These are phyloP conservation scores for Candida fluviatilis DNA, from an alignment of 805 yeast species.

Conservation along the genomic window DNA sequence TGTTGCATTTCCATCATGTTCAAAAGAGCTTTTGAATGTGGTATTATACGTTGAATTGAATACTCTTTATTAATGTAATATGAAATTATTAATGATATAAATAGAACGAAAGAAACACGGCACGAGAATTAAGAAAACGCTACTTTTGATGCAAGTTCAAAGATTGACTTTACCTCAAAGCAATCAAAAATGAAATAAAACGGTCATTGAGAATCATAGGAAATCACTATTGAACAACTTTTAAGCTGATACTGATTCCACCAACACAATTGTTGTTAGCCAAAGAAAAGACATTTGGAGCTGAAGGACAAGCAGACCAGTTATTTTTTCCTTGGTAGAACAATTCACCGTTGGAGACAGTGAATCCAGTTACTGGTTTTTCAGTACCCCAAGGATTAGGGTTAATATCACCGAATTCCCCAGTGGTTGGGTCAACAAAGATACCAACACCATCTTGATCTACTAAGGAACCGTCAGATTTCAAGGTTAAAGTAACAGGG, in stretches of 20 bases:
- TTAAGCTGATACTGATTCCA: constrained; percentile 25
- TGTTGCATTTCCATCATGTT: too few relatives aligned
- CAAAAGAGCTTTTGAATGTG: too few relatives aligned
- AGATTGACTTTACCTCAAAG: neutral
- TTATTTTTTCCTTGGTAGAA: constrained; percentile 26
- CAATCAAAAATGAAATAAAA: neutral
- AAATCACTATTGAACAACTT: constrained; percentile 14
- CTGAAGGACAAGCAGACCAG: constrained; percentile 38
- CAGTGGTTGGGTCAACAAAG: constrained; percentile 23
- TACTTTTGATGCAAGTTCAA: too few relatives aligned
- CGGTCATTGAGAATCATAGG: too few relatives aligned
- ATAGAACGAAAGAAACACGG: too few relatives aligned
- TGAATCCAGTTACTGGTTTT: constrained; percentile 35
- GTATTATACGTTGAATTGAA: too few relatives aligned
- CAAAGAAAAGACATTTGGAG: constrained; percentile 20
- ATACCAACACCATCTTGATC: constrained; percentile 29
- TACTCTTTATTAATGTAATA: too few relatives aligned
- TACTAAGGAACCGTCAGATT: constrained; percentile 22
- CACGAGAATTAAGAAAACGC: too few relatives aligned
- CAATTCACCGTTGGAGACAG: constrained; percentile 35
- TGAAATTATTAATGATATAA: too few relatives aligned
- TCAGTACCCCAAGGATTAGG: constrained; percentile 27
- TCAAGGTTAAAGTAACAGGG: constrained; percentile 20
- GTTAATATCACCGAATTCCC: constrained; percentile 27
- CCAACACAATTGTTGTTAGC: constrained; percentile 24